A percentile compares a stretch with the other conserved stretches of the same genome.
Evolutionary conservation across 306 rosid species (phyloP).

Genomic region (Boehmeria nivea): DNA sequence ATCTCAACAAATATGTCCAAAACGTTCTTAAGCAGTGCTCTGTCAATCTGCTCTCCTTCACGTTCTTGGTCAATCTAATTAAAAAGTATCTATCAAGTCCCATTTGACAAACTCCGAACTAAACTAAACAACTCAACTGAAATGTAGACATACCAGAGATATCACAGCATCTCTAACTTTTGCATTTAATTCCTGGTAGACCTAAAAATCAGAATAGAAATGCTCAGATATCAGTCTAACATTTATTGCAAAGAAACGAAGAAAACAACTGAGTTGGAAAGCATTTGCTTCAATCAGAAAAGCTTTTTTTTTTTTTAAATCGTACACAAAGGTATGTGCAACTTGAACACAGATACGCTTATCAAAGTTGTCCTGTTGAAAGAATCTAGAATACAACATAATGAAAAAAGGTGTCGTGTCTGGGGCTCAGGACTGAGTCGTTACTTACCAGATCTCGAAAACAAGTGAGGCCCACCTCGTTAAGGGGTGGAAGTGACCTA

Average conservation of each 20-base stretch:
- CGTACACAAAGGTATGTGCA: no score
- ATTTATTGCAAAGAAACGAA: background rate
- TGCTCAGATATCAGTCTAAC: background rate
- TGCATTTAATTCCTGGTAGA: conserved; percentile 51
- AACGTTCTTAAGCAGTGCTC: conserved; percentile 46
- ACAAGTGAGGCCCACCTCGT: conserved; percentile 53
- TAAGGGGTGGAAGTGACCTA: conserved; percentile 47
- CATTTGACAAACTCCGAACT: background rate
- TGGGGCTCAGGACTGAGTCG: background rate
- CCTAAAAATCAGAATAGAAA: conserved; percentile 35
- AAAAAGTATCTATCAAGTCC: background rate
- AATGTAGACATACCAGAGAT: conserved; percentile 41
- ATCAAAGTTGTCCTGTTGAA: no score
- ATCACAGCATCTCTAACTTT: conserved; percentile 61
- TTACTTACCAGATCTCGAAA: conserved; percentile 63
- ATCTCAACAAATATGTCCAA: conserved; percentile 58
- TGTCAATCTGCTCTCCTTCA: conserved; percentile 61
- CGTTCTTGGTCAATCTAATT: conserved; percentile 51
- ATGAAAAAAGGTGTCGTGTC: background rate
- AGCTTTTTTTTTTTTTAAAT: no score
- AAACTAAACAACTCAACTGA: background rate
- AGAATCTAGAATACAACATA: background rate
- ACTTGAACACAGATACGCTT: no score
- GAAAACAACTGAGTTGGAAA: background rate
- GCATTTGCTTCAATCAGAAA: no score